A percentile compares a stretch with the other conserved stretches of the same genome.
Evolutionary conservation across 2,329 filamentous ascomycete genomes (phyloP).

Genomic region (Microdochium nivale): DNA sequence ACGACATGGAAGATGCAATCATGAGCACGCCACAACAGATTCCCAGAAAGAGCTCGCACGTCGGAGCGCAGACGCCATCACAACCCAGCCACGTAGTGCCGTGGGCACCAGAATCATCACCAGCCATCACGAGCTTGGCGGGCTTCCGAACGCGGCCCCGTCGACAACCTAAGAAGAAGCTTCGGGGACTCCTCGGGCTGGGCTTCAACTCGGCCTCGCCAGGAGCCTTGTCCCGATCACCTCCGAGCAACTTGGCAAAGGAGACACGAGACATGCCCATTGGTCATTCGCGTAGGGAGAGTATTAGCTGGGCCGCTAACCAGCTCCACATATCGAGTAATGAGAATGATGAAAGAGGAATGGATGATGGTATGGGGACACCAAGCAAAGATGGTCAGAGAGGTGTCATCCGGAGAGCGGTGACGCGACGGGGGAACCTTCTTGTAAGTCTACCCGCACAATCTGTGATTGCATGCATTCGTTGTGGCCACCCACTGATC

Average conservation of each 20-base stretch:
- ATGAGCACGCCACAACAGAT: slow-evolving; percentile 70
- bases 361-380: slow-evolving; percentile 31
- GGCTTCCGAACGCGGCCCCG: slow-evolving; percentile 74
- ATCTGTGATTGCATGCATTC: slow-evolving; percentile 9
- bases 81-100: slow-evolving; percentile 29
- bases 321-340: slow-evolving; percentile 76
- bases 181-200: slow-evolving; percentile 37
- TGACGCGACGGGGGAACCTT: slow-evolving; percentile 82
- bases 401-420: slow-evolving; percentile 71
- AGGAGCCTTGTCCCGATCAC: slow-evolving; percentile 57
- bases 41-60: slow-evolving; percentile 44
- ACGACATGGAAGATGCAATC: slow-evolving; percentile 72
- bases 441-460: slow-evolving; percentile 47
- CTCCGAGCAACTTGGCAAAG: slow-evolving; percentile 42
- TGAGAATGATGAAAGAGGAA: slow-evolving; percentile 65
- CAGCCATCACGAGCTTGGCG: slow-evolving; percentile 66
- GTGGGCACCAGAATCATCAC: slow-evolving; percentile 59
- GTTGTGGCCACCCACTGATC: slow-evolving; percentile 4
- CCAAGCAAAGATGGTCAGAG: slow-evolving; percentile 49
- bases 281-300: slow-evolving; percentile 63
- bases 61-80: slow-evolving; percentile 38
- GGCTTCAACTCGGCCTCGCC: slow-evolving; percentile 37
- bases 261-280: slow-evolving; percentile 26
- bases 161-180: slow-evolving; percentile 51
- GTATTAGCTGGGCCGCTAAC: slow-evolving; percentile 82